phyloP scores from a whole-genome alignment of 352 stramenopile species.

The Thraustochytrium sp. region DNA sequence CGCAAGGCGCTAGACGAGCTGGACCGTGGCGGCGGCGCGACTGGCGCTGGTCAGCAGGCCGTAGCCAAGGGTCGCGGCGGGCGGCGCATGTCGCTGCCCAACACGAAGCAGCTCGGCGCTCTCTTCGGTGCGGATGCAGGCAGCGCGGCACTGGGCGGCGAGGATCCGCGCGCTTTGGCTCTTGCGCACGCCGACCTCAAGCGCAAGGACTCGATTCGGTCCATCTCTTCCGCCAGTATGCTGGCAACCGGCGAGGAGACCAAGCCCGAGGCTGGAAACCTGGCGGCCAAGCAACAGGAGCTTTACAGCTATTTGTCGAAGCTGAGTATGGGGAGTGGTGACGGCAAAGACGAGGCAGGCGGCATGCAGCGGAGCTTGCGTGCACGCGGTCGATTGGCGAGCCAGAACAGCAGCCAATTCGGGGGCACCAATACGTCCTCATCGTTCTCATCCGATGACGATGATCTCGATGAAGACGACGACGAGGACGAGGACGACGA shows the following conservation, averaged over 20 bases:
- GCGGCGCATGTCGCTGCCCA: not conserved
- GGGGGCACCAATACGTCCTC: not conserved
- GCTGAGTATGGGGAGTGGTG: not conserved
- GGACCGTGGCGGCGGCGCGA: no score
- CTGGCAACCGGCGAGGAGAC: not conserved
- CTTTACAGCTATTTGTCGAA: not conserved
- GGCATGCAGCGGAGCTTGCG: no score
- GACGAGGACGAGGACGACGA: not conserved
- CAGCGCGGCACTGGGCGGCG: no score
- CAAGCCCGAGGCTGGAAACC: no score
- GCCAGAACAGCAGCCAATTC: not conserved
- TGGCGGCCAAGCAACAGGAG: not conserved
- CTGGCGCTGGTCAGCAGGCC: no score
- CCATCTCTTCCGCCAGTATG: no score
- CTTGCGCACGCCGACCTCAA: no score
- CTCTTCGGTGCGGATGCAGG: no score
- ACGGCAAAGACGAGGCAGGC: no score
- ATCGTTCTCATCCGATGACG: not conserved
- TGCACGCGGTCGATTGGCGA: not conserved
- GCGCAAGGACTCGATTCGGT: no score
- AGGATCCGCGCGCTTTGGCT: no score
- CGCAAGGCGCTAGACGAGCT: not conserved
- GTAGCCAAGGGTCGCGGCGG: not conserved
- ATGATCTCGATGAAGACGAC: not conserved
- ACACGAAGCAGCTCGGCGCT: not conserved